phyloP scores from a whole-genome alignment of 164 flowering plant species.

The Echeveria elegans region DNA sequence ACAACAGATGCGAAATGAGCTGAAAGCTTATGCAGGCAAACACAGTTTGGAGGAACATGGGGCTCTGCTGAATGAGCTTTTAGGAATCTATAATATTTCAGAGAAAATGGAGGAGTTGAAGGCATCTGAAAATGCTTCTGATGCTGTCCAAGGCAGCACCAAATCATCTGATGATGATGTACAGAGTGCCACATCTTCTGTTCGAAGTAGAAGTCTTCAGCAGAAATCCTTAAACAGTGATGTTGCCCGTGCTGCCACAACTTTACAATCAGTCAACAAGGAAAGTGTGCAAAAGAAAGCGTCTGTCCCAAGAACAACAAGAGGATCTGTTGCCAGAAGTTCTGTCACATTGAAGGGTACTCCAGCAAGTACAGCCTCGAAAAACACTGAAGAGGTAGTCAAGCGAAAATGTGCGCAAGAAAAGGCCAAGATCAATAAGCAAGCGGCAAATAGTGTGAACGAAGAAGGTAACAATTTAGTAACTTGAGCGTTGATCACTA shows the following conservation, averaged over 20 bases:
- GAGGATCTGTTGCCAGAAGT: constrained; percentile 23
- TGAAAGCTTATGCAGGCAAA: constrained; percentile 50
- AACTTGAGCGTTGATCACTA: too few relatives aligned
- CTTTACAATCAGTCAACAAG: too few relatives aligned
- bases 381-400: constrained; percentile 31
- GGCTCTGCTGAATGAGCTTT: constrained; percentile 48
- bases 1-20: constrained; percentile 65
- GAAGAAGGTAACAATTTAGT: constrained; percentile 29
- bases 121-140: constrained; percentile 50
- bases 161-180: constrained; percentile 48
- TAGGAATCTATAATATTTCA: constrained; percentile 37
- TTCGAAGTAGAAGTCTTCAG: constrained; percentile 34
- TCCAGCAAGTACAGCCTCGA: constrained; percentile 21
- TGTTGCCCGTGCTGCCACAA: constrained; percentile 22
- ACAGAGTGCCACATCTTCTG: constrained; percentile 31
- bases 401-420: constrained; percentile 27
- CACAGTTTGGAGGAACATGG: constrained; percentile 54
- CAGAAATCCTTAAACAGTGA: constrained; percentile 45
- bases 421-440: constrained; percentile 26
- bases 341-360: constrained; percentile 26
- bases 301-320: constrained; percentile 12
- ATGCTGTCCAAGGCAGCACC: constrained; percentile 40
- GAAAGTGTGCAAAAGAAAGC: too few relatives aligned
- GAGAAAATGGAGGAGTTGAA: constrained; percentile 47
- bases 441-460: constrained; percentile 26